A percentile compares a stretch with the other conserved stretches of the same genome.
These are phyloP conservation scores for Mycosphaerella sp. DNA, from an alignment of 2,329 filamentous ascomycete species.

Conservation along the genomic window DNA sequence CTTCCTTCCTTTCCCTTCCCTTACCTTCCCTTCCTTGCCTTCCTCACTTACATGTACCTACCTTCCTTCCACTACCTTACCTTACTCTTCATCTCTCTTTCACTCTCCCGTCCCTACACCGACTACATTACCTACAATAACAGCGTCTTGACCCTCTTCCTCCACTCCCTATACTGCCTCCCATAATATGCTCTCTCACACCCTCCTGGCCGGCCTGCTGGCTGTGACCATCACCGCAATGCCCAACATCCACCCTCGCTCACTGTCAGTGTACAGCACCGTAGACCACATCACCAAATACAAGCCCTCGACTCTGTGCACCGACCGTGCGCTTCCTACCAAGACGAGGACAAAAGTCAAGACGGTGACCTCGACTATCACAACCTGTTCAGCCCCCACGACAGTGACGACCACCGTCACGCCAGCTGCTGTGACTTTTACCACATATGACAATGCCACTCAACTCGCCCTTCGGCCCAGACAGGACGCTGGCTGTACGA, in stretches of 20 bases:
- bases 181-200: slow-evolving; percentile 7
- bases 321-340: slow-evolving; percentile 12
- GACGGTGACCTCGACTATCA: slow-evolving; percentile 20
- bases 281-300: slow-evolving; percentile 22
- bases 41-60: too few relatives aligned
- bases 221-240: slow-evolving; percentile 6
- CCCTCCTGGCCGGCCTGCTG: slow-evolving; percentile 11
- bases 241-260: slow-evolving; percentile 8
- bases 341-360: slow-evolving; percentile 15
- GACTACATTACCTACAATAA: too few relatives aligned
- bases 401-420: slow-evolving; percentile 20
- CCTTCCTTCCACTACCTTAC: too few relatives aligned
- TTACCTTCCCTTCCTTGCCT: too few relatives aligned
- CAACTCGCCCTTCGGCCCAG: background rate
- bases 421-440: slow-evolving; percentile 17
- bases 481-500: slow-evolving; percentile 14
- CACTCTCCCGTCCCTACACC: too few relatives aligned
- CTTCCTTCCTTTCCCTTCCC: too few relatives aligned
- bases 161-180: background rate
- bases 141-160: too few relatives aligned
- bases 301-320: slow-evolving; percentile 8
- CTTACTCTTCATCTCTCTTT: too few relatives aligned
- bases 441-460: slow-evolving; percentile 8
- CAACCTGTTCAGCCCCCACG: slow-evolving; percentile 14
- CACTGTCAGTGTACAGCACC: slow-evolving; percentile 14